Base-by-base conservation (phyloP, 2,329 filamentous ascomycete genomes). In the Metarhizium album region DNA sequence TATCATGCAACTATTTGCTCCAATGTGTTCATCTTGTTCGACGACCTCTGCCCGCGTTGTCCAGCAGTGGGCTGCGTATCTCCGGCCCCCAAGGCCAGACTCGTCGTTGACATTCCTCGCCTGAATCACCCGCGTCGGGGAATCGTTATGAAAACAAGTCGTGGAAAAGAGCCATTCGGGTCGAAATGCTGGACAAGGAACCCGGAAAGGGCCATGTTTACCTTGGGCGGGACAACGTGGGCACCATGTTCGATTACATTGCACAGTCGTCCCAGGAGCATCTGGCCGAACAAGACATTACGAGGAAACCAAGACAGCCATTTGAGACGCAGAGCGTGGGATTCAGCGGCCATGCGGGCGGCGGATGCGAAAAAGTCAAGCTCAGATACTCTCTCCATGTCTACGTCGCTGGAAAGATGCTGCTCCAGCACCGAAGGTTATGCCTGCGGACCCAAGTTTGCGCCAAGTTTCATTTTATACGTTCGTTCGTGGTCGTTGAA, bases 1-100 rank as follows among this genome's bases (percentile, higher is more conserved):
- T 68, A 67, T 33, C 63, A 68, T 37, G 50, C 58, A 14, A 55
- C 67, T 2, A 45, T 67, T n/a, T 68, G 64, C 55, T 67, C 59
- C 14, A 66, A 55, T 50, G 64, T 63, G 1, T 66, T 68, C 45
- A 61, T 67, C 7, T 59, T 68, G 11, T 29, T 29, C 27, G 27
- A 29, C 27, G 27, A 29, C 2, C 27, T n/a, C 27, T 9, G 27
- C 7, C 27, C 27, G 27, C 4, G 58, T 68, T 13, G 52, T 67
- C 13, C 49, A 49, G 4, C 55, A 60, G 31, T 69, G 65, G 66
- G 55, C 47, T 40, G 53, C 54, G 7, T 66, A 58, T 42, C 54
- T 68, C 18, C 58, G 60, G 13, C 5, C 11, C 8, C 5, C 16
- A 5, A 11, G 16, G 16, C n/a, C 4, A 16, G 37, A 5, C 37